Evolutionary conservation across 192 early-diverging fungal genomes (phyloP).

Genomic region (Backusella psychrophila): DNA sequence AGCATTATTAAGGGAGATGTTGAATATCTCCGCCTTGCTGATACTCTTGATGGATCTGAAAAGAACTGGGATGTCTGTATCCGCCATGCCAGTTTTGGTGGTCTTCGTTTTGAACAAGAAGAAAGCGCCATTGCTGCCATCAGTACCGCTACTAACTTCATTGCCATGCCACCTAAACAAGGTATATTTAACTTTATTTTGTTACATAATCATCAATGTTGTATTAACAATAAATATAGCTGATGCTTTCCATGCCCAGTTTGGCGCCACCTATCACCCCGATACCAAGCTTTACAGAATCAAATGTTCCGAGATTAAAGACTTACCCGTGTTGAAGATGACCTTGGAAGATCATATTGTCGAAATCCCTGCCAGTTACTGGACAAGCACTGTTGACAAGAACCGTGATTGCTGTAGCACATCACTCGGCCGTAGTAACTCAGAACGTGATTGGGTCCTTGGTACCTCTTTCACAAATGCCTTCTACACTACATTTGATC

Average conservation of each 20-base stretch:
- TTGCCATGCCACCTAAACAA: conserved; percentile 27
- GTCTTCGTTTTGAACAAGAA: conserved; percentile 16
- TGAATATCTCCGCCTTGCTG: conserved; percentile 14
- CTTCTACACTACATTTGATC: conserved; percentile 37
- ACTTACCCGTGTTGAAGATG: conserved; percentile 25
- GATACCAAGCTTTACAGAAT: conserved; percentile 27
- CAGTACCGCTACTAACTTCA: conserved; percentile 29
- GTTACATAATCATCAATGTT: not conserved
- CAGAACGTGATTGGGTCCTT: conserved; percentile 30
- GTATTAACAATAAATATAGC: conserved; percentile 12
- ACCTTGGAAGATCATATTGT: conserved; percentile 20
- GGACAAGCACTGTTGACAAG: conserved; percentile 27
- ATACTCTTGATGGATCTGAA: conserved; percentile 3
- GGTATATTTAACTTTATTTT: not conserved
- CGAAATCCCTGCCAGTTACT: conserved; percentile 34
- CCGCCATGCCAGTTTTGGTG: conserved; percentile 26
- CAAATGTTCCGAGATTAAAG: conserved; percentile 30
- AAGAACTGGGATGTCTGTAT: conserved; percentile 37
- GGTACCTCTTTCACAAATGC: conserved; percentile 32
- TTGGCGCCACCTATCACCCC: conserved; percentile 17
- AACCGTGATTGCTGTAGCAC: conserved; percentile 25
- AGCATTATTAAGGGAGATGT: conserved; percentile 22
- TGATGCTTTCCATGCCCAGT: conserved; percentile 29
- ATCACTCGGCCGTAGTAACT: conserved; percentile 19
- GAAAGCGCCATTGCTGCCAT: conserved; percentile 32